Evolutionary conservation across 192 early-diverging fungal genomes (phyloP).

Genomic region (Backusella parvicylindrica): DNA sequence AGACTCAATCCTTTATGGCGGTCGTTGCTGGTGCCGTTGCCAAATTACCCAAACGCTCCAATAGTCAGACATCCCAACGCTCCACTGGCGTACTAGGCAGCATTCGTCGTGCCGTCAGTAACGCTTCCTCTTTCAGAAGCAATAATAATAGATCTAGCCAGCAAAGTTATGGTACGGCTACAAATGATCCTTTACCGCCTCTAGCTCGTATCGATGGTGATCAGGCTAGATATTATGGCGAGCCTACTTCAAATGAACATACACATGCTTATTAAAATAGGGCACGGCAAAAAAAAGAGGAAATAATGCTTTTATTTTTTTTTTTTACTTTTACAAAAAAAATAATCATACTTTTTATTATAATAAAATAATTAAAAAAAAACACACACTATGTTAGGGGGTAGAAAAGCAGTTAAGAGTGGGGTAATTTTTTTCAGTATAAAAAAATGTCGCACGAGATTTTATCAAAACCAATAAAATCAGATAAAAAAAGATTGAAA

Average conservation of each 20-base stretch:
- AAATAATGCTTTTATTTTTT: neutral
- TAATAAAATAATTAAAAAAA: neutral
- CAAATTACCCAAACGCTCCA: conserved; percentile 19
- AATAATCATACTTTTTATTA: neutral
- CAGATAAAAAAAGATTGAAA: neutral
- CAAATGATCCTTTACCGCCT: conserved; percentile 11
- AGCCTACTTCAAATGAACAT: conserved; percentile 2
- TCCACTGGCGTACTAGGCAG: conserved; percentile 9
- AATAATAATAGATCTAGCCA: neutral
- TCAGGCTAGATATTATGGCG: neutral
- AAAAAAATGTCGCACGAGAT: neutral
- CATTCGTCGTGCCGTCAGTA: conserved; percentile 22
- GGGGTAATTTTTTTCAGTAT: neutral
- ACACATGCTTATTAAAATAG: conserved; percentile 14
- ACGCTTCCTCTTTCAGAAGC: conserved; percentile 13
- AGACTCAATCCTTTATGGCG: conserved; percentile 29
- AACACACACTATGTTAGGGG: neutral
- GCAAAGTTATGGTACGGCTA: conserved; percentile 25
- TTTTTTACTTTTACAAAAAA: neutral
- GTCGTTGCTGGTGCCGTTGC: conserved; percentile 32
- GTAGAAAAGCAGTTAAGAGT: too few relatives aligned
- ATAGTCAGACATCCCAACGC: neutral
- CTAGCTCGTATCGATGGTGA: conserved; percentile 27
- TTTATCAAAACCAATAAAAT: neutral
- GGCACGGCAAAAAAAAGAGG: neutral